Conservation (phyloP, 2,329 filamentous ascomycete species). For the Diaporthe citrichinensis region DNA sequence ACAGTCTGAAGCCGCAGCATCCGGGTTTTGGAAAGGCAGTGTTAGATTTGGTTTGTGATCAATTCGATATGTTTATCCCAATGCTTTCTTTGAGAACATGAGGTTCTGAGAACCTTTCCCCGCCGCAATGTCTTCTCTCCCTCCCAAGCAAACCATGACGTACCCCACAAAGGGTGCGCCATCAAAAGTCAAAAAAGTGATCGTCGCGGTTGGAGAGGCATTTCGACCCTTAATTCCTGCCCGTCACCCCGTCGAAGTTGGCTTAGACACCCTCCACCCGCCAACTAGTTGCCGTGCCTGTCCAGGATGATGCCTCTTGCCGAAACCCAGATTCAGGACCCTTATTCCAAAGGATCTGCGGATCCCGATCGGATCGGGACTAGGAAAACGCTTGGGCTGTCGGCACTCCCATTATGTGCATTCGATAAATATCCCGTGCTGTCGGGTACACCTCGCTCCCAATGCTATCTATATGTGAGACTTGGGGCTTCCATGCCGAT, state of each 20-base stretch:
- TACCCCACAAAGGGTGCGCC: background rate
- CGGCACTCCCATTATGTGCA: background rate
- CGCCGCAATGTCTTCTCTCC: background rate
- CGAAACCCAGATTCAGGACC: slow-evolving; percentile 18
- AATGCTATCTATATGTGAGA: background rate
- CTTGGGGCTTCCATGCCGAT: slow-evolving; percentile 31
- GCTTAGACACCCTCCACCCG: slow-evolving; percentile 20
- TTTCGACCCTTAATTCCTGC: slow-evolving; percentile 4
- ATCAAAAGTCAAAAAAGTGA: slow-evolving; percentile 30
- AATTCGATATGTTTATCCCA: background rate
- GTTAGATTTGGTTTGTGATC: background rate
- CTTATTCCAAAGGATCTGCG: slow-evolving; percentile 4
- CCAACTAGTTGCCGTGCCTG: slow-evolving; percentile 16
- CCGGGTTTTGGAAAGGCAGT: background rate
- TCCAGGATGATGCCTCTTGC: slow-evolving; percentile 31
- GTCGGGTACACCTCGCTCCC: slow-evolving; percentile 14
- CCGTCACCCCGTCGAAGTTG: slow-evolving; percentile 13
- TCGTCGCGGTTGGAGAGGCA: slow-evolving; percentile 33
- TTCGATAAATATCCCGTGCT: background rate
- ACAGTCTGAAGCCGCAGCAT: background rate
- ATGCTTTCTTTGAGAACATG: background rate
- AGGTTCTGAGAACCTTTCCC: background rate
- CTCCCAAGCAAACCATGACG: background rate
- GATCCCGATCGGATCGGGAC: slow-evolving; percentile 20
- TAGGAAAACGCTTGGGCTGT: background rate